Conservation (phyloP, 441 rosid species). For the Populus tomentosa region DNA sequence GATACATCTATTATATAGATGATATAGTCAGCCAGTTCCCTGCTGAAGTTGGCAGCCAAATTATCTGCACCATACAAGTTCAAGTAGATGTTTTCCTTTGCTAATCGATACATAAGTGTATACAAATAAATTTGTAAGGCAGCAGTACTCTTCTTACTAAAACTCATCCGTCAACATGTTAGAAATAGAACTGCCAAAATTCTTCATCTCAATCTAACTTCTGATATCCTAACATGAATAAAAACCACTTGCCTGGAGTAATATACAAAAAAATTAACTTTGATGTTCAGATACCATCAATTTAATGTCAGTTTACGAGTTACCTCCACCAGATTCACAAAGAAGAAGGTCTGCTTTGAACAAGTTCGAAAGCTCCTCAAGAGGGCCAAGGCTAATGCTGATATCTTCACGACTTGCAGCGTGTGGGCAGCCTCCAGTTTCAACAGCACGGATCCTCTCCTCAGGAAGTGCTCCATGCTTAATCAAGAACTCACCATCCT, state of each 20-base stretch:
- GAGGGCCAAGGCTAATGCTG: conserved; percentile 96
- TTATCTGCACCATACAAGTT: conserved; percentile 61
- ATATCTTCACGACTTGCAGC: conserved; percentile 99
- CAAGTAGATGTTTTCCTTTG: background rate
- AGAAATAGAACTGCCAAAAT: background rate
- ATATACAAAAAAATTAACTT: background rate
- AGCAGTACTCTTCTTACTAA: background rate
- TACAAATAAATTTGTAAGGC: background rate
- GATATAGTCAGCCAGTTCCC: conserved; percentile 96
- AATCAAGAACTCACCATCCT: no score
- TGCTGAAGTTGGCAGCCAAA: conserved; percentile 93
- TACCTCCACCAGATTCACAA: conserved; percentile 99
- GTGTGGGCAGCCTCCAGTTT: no score
- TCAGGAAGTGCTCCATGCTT: no score
- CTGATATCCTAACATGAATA: background rate
- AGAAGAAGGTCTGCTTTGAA: conserved; percentile 88
- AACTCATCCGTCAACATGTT: background rate
- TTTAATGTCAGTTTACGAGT: background rate
- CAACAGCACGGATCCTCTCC: no score
- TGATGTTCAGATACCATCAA: background rate
- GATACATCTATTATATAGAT: conserved; percentile 96
- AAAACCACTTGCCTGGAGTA: background rate
- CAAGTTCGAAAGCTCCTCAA: conserved; percentile 87
- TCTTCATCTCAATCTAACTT: background rate
- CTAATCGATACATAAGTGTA: background rate